These are phyloP conservation scores for Coemansia sp. DNA, from an alignment of 192 early-diverging fungal species.

Conservation along the genomic window DNA sequence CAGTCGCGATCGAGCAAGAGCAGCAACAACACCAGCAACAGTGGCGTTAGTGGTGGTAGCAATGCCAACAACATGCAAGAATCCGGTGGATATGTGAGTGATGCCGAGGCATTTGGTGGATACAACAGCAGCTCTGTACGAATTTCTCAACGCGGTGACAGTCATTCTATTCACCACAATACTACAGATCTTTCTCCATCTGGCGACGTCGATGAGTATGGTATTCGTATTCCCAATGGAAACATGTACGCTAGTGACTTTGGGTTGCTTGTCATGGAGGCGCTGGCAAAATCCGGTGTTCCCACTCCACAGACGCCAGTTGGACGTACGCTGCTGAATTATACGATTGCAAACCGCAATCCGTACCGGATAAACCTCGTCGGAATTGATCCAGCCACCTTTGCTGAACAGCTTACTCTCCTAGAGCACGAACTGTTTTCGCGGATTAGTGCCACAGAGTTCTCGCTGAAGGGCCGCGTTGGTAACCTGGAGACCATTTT, in stretches of 20 bases:
- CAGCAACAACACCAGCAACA: conserved; percentile 6
- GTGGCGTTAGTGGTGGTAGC: too few relatives aligned
- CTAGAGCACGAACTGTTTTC: conserved; percentile 73
- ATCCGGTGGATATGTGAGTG: conserved; percentile 1
- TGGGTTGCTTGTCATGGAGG: conserved; percentile 52
- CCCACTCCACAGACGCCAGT: conserved; percentile 54
- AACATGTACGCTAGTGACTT: conserved; percentile 56
- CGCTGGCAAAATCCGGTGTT: conserved; percentile 52
- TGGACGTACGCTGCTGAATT: conserved; percentile 43
- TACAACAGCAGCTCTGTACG: conserved; percentile 21
- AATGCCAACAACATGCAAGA: conserved; percentile 1
- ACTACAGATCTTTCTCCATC: conserved; percentile 1
- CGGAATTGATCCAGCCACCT: conserved; percentile 58
- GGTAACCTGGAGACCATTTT: conserved; percentile 51
- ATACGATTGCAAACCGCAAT: conserved; percentile 53
- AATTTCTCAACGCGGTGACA: conserved; percentile 27
- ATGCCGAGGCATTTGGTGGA: conserved; percentile 14
- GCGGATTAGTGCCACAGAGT: conserved; percentile 64
- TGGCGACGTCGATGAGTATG: conserved; percentile 14
- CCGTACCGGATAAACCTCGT: conserved; percentile 49
- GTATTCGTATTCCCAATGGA: conserved; percentile 33
- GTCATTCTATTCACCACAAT: neutral
- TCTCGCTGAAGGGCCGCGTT: conserved; percentile 57
- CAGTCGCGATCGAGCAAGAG: conserved; percentile 40
- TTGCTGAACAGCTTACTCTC: conserved; percentile 74